Conservation (phyloP, 345 rosid genomes). For the Tarenaya hassleriana region DNA sequence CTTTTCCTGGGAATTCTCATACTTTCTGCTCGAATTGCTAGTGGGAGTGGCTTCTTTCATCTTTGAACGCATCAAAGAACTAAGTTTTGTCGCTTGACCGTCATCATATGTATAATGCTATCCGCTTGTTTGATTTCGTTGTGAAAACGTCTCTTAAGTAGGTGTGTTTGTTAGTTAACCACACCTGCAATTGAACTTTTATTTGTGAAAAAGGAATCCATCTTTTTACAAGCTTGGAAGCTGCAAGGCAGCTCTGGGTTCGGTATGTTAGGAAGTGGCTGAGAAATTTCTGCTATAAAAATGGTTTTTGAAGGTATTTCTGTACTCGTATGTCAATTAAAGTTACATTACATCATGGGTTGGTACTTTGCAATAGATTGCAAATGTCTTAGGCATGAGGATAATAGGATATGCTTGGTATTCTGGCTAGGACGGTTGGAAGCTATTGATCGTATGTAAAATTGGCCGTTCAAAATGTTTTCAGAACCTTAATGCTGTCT, state of each 20-base stretch:
- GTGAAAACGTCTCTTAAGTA: constrained; percentile 15
- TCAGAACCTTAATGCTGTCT: not conserved
- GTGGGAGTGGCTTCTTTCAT: not conserved
- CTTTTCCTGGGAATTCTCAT: constrained; percentile 2
- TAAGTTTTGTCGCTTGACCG: constrained; percentile 9
- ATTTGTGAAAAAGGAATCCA: not conserved
- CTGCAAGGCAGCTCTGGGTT: constrained; percentile 17
- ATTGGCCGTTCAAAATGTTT: not conserved
- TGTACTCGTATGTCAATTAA: not conserved
- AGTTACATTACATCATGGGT: not conserved
- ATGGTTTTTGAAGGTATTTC: constrained; percentile 1
- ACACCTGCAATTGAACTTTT: not conserved
- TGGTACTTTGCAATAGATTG: constrained; percentile 5
- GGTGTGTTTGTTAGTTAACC: not conserved
- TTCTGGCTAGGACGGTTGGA: not conserved
- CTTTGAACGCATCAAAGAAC: not conserved
- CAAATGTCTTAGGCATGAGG: not conserved
- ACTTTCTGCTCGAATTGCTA: too few relatives aligned
- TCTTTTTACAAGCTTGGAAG: not conserved
- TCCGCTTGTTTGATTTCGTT: constrained; percentile 6
- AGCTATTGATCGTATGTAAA: too few relatives aligned
- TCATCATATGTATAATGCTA: not conserved
- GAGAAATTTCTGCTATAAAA: not conserved
- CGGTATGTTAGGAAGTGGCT: not conserved
- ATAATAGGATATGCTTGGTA: not conserved